A percentile compares a stretch with the other conserved stretches of the same genome.
These are phyloP conservation scores for Podospora pseudopauciseta DNA, from an alignment of 495 filamentous ascomycete species.

Conservation along the genomic window DNA sequence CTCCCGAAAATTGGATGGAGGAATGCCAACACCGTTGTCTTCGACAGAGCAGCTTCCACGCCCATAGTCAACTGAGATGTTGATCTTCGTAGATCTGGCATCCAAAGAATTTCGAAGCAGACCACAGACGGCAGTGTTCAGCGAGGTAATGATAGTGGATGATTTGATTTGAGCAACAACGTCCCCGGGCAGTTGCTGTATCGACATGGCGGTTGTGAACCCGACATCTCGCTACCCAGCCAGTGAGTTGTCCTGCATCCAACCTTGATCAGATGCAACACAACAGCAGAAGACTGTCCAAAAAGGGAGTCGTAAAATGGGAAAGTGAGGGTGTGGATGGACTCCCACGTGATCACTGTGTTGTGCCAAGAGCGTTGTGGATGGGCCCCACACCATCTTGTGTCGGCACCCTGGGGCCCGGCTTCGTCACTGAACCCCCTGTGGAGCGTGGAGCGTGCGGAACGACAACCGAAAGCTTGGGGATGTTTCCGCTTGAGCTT, in stretches of 20 bases:
- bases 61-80: conserved; percentile 67
- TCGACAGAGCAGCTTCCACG: conserved; percentile 80
- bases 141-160: conserved; percentile 68
- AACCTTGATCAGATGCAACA: neutral
- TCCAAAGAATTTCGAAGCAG: conserved; percentile 87
- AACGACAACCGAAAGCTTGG: conserved; percentile 7
- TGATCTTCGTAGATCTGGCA: conserved; percentile 67
- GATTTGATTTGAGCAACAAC: conserved; percentile 86
- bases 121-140: conserved; percentile 69
- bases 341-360: neutral
- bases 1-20: conserved; percentile 64
- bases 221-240: conserved; percentile 16
- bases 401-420: neutral
- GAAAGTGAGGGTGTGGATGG: neutral
- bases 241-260: neutral
- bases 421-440: conserved; percentile 6
- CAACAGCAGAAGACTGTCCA: neutral
- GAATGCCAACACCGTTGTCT: conserved; percentile 82
- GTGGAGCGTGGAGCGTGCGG: neutral
- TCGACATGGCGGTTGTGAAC: conserved; percentile 49
- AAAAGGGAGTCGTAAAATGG: neutral
- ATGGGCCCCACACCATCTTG: conserved; percentile 9
- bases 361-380: neutral
- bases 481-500: neutral
- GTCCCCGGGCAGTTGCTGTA: conserved; percentile 67